phyloP scores from a whole-genome alignment of 257 asterid genomes.

The Solanum lycopersicoides region DNA sequence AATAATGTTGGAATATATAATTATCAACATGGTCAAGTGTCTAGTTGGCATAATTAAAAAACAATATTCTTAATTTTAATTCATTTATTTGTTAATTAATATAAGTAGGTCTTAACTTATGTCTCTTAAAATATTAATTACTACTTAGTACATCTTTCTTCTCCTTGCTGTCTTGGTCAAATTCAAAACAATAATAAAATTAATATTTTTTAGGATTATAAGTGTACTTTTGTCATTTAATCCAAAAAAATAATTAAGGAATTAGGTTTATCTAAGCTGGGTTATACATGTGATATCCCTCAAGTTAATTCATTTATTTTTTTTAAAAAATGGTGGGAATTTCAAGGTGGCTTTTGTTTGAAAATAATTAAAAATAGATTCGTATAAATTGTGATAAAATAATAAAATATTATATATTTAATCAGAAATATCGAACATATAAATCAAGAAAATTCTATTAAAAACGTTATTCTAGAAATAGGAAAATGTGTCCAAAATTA shows the following conservation, averaged over 20 bases:
- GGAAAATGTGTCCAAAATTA: neutral
- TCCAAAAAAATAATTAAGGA: neutral
- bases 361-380: neutral
- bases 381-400: neutral
- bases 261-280: neutral
- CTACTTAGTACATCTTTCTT: neutral
- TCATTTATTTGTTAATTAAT: neutral
- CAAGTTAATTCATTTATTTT: neutral
- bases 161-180: neutral
- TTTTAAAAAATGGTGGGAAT: neutral
- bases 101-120: neutral
- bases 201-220: neutral
- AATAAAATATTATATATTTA: neutral
- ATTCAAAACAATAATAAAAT: neutral
- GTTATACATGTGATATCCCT: neutral
- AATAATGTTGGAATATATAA: neutral
- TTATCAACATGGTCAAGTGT: neutral
- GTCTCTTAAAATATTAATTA: neutral
- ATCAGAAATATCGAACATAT: rapidly evolving
- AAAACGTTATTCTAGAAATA: neutral
- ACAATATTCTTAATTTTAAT: neutral
- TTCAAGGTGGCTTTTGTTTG: neutral
- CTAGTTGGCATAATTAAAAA: neutral
- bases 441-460: neutral
- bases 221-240: neutral